Evolutionary conservation across 2,329 filamentous ascomycete species (phyloP), one percentile per base, ranked within the genome.

Genomic region (Lecanosticta acicola): DNA sequence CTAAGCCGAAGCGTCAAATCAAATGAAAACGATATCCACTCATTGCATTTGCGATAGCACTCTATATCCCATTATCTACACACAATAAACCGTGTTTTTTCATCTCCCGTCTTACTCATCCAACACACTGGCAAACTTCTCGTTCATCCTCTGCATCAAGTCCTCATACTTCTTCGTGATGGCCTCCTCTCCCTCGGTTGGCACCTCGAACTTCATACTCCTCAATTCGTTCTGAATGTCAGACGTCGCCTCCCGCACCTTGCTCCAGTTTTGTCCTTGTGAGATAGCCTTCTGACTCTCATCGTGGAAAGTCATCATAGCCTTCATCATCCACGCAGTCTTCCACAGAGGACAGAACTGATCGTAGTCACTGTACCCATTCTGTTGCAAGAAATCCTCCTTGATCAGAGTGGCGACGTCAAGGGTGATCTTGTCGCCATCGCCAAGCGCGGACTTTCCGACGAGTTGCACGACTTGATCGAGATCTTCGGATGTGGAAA

Each of bases 251-350:
- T 98, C 93, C 58, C 91, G 83, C 45, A 98, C 85, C 79, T 94
- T 96, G 65, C 76, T 74, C 93, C 93, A 98, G 70, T 75, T 84
- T 71, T 91, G 85, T 50, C 93, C 93, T 69, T 95, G 88, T 4
- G 85, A 78, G 64, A 98, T 80, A 4, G 88, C 89, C 80, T 96
- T 97, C 69, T 97, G 91, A 18, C 88, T 84, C 75, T 98, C 93
- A 63, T 98, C 94, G 67, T 96, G 88, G 80, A 91, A 98, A 48
- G 84, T 87, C 77, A 98, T 87, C 83, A 98, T 97, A 55, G 88
- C 85, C 80, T 94, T 96, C 93, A 98, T 98, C 93, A 98, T 97
- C 84, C 93, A 98, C 69, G 94, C 86, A 0, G 93, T 98, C 84
- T 98, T 98, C 93, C 93, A 98, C 64, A 98, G 80, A 40, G 93